Conservation (phyloP, 371 early-diverging fungal genomes). For the Blastocladiella emersonii region DNA sequence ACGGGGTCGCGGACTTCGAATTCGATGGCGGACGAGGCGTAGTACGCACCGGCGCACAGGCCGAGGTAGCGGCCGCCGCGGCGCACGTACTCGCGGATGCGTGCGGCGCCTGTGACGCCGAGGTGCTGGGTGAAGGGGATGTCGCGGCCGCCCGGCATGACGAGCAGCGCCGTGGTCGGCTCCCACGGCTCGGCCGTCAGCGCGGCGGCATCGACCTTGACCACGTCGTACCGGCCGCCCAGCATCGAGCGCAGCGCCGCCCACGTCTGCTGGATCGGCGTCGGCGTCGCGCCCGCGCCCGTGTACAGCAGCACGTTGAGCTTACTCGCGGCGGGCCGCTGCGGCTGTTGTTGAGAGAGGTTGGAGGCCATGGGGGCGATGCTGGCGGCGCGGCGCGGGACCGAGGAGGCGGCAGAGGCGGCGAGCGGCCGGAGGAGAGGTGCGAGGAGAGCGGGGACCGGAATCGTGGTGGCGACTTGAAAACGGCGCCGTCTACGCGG, state of each 20-base stretch:
- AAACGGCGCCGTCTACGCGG: too few species aligned
- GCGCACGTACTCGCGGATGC: conserved; percentile 54
- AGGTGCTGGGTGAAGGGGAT: conserved; percentile 58
- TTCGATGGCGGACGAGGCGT: conserved; percentile 47
- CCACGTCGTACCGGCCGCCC: conserved; percentile 65
- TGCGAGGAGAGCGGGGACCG: too few species aligned
- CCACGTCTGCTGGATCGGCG: conserved; percentile 47
- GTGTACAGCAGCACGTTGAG: conserved; percentile 77
- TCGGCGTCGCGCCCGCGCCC: conserved; percentile 56
- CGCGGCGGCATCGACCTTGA: conserved; percentile 45
- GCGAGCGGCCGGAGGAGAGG: too few species aligned
- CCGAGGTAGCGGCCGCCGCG: conserved; percentile 79
- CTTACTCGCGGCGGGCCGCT: too few species aligned
- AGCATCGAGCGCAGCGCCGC: conserved; percentile 48
- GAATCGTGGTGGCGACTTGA: too few species aligned
- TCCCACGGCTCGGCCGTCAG: conserved; percentile 74
- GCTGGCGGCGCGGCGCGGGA: too few species aligned
- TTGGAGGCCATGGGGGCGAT: too few species aligned
- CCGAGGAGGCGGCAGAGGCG: too few species aligned
- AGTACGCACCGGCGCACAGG: conserved; percentile 88
- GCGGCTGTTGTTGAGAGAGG: too few species aligned
- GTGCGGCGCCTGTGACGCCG: conserved; percentile 35
- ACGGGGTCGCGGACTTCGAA: conserved; percentile 53
- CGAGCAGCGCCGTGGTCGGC: conserved; percentile 57
- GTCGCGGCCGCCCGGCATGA: conserved; percentile 85